Evolutionary conservation across 768 basidiomycete genomes (phyloP).

Genomic region (Pleurotus cornucopiae): DNA sequence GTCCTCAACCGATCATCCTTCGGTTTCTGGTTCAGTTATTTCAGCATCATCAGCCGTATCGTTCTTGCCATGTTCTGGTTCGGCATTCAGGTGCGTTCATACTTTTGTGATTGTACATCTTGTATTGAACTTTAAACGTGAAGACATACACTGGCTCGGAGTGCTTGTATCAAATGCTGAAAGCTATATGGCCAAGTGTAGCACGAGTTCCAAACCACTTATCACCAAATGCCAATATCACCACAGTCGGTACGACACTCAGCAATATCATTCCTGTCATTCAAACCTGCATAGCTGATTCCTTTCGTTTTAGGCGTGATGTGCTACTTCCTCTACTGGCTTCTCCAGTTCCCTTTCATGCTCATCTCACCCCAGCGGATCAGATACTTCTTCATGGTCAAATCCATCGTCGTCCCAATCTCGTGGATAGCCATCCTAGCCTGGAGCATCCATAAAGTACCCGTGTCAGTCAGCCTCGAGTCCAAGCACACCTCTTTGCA

Average conservation of each 20-base stretch:
- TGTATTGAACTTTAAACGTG: not conserved
- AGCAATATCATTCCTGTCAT: not conserved
- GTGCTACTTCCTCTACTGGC: conserved; percentile 76
- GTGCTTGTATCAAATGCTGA: conserved; percentile 77
- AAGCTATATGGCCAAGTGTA: conserved; percentile 78
- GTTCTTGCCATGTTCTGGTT: conserved; percentile 84
- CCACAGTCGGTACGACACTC: conserved; percentile 43
- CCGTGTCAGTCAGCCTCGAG: conserved; percentile 57
- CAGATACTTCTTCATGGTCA: conserved; percentile 69
- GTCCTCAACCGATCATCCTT: conserved; percentile 83
- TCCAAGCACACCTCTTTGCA: conserved; percentile 43
- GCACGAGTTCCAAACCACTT: conserved; percentile 63
- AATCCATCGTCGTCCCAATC: conserved; percentile 59
- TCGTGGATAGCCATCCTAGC: conserved; percentile 72
- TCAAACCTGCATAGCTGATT: not conserved
- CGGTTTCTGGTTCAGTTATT: conserved; percentile 89
- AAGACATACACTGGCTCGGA: conserved; percentile 63
- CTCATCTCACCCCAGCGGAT: conserved; percentile 75
- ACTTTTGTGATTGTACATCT: not conserved
- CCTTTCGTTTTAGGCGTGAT: conserved; percentile 45
- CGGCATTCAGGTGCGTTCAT: conserved; percentile 51
- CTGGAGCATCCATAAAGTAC: conserved; percentile 72
- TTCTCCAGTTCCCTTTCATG: conserved; percentile 73
- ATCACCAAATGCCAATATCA: conserved; percentile 53
- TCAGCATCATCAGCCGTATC: conserved; percentile 73